Evolutionary conservation across 345 rosid species (phyloP), one percentile per base, ranked within the genome.

Genomic region (Atalantia buxifolia): DNA sequence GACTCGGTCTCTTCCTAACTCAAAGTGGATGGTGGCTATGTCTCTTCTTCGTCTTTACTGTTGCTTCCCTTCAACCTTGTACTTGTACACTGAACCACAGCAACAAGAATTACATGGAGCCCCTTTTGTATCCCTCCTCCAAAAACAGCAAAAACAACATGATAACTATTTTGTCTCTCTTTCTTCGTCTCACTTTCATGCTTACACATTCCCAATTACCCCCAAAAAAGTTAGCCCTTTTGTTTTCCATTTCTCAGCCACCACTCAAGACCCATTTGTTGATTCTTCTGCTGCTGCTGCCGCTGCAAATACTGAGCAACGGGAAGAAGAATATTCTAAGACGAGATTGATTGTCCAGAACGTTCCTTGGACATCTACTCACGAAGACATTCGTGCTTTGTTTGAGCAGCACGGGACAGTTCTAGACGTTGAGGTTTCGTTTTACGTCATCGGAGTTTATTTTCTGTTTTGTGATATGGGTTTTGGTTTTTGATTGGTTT

Each of bases 321-420:
- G 50, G 38, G 82, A 69, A 53, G 91, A 84, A 21, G 94, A 92
- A 79, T 78, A 84, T 78, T 88, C 89, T 4, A 82, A 42, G 59
- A 86, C 90, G n/a, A 89, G 90, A 76, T 70, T 94, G 87, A 72
- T 90, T 76, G 94, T 91, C 77, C 87, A 89, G 76, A 92, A 91
- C 85, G 82, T 94, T 65, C 97, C 98, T 48, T 94, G 96, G 94
- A 76, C 78, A 27, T 81, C 87, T 77, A 91, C 97, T 27, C 71
- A 88, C 9, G 94, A 94, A 74, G 98, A 94, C 71, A 86, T 94
- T 48, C 92, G 98, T 60, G 81, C 97, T 16, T 78, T 94, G 89
- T 91, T 93, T 78, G 91, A 90, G 80, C 88, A 88, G 72, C 83
- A 84, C 73, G 98, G 97, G 36, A 86, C 78, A 24, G 97, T 92